These are phyloP conservation scores for Pleurotus giganteus DNA, from an alignment of 768 basidiomycete species.

Conservation along the genomic window DNA sequence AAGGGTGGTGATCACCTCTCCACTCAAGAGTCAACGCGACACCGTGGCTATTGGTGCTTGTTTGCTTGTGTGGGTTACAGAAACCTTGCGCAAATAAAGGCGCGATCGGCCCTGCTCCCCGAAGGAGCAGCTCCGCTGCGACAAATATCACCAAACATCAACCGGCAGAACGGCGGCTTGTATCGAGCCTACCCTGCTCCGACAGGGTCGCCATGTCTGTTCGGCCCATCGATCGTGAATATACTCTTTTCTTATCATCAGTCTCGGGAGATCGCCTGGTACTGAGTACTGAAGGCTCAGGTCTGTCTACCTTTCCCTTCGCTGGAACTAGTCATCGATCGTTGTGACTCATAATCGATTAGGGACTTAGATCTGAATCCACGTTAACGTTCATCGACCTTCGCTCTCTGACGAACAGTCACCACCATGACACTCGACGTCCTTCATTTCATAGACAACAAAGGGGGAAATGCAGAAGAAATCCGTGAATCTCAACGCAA, in stretches of 20 bases:
- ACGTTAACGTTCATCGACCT: background rate
- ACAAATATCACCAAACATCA: background rate
- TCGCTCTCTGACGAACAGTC: too few relatives aligned
- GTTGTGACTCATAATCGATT: background rate
- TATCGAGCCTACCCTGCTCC: too few relatives aligned
- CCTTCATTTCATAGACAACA: conserved; percentile 75
- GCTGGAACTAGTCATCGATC: background rate
- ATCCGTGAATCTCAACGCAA: conserved; percentile 92
- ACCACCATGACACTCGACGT: conserved; percentile 79
- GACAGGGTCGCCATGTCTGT: too few relatives aligned
- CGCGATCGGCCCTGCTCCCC: background rate
- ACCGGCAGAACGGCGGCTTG: too few relatives aligned
- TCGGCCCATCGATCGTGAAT: too few relatives aligned
- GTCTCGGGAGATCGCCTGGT: too few relatives aligned
- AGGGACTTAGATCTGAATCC: background rate
- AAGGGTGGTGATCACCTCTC: background rate
- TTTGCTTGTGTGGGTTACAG: background rate
- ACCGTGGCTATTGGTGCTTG: background rate
- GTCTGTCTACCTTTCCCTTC: background rate
- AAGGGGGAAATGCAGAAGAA: conserved; percentile 89
- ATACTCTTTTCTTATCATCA: too few relatives aligned
- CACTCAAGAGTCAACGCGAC: background rate
- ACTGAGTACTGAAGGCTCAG: too few relatives aligned
- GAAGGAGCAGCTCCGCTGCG: too few relatives aligned
- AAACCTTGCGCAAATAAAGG: background rate